Conservation (phyloP, 768 basidiomycete species). For the Boletus pseudopeckii region DNA sequence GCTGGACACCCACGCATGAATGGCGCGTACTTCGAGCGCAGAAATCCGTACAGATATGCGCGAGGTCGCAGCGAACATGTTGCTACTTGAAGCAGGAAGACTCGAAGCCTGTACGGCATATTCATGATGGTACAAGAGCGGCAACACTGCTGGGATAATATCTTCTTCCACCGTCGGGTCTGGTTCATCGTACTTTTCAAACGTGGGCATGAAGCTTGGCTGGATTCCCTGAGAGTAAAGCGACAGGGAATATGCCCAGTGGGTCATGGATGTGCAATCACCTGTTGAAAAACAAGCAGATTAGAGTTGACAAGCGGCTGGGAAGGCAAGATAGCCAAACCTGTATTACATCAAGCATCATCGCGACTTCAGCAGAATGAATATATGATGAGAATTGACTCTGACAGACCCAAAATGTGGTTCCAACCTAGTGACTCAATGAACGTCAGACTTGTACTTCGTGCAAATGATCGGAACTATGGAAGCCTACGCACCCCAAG, state of each 20-base stretch:
- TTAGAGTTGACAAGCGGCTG: background rate
- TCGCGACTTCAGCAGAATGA: background rate
- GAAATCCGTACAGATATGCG: background rate
- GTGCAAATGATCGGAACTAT: background rate
- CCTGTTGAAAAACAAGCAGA: background rate
- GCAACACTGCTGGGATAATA: background rate
- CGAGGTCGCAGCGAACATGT: background rate
- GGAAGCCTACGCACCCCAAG: background rate
- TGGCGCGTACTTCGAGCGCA: background rate
- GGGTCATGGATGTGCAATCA: constrained; percentile 4
- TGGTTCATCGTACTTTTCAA: constrained; percentile 2
- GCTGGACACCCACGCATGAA: constrained; percentile 1
- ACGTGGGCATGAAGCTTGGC: background rate
- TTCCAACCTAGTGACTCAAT: background rate
- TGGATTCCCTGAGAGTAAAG: background rate
- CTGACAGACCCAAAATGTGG: constrained; percentile 2
- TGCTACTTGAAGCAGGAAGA: background rate
- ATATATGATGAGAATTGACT: background rate
- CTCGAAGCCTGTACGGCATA: background rate
- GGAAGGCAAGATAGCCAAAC: no score
- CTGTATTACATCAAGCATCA: background rate
- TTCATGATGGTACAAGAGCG: constrained; percentile 2
- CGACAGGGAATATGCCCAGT: background rate
- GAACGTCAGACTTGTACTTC: background rate
- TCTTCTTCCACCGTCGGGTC: background rate